phyloP scores from a whole-genome alignment of 2,329 filamentous ascomycete species.

The Pseudovirgaria hyperparasitica region DNA sequence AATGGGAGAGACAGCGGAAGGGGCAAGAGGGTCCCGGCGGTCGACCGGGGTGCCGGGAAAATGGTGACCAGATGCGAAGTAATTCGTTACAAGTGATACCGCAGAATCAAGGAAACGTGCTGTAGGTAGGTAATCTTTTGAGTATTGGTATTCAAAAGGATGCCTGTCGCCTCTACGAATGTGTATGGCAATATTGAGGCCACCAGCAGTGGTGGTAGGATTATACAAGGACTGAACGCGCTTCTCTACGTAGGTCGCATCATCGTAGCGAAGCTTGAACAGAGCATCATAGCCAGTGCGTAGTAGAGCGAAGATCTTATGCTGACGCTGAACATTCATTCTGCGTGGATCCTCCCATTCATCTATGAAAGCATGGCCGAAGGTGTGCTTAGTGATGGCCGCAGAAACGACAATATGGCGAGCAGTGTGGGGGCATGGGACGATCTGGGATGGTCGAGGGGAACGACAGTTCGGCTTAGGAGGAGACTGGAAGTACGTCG shows the following conservation, averaged over 20 bases:
- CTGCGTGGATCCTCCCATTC: slow-evolving; percentile 39
- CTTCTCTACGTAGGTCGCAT: slow-evolving; percentile 49
- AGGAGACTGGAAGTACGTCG: slow-evolving; percentile 56
- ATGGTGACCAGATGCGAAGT: not conserved
- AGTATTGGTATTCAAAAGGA: slow-evolving; percentile 65
- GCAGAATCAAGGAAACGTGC: slow-evolving; percentile 53
- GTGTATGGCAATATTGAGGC: slow-evolving; percentile 57
- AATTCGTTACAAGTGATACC: slow-evolving; percentile 5
- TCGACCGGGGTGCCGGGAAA: too few relatives aligned
- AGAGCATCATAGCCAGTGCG: slow-evolving; percentile 60
- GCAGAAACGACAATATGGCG: slow-evolving; percentile 62
- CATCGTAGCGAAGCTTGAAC: slow-evolving; percentile 55
- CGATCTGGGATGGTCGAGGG: slow-evolving; percentile 60
- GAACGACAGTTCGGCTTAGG: slow-evolving; percentile 54
- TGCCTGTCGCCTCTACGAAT: slow-evolving; percentile 70
- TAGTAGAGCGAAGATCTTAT: slow-evolving; percentile 54
- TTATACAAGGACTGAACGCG: slow-evolving; percentile 45
- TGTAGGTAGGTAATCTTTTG: slow-evolving; percentile 64
- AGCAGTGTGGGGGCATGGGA: slow-evolving; percentile 68
- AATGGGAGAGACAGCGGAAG: not conserved
- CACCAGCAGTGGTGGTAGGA: slow-evolving; percentile 31
- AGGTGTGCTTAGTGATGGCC: slow-evolving; percentile 51
- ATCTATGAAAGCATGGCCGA: slow-evolving; percentile 46
- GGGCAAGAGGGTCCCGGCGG: not conserved
- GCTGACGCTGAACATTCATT: slow-evolving; percentile 39